Evolutionary conservation across 2,329 filamentous ascomycete genomes (phyloP), one percentile per base, ranked within the genome.

Genomic region (Xylaria arbuscula): DNA sequence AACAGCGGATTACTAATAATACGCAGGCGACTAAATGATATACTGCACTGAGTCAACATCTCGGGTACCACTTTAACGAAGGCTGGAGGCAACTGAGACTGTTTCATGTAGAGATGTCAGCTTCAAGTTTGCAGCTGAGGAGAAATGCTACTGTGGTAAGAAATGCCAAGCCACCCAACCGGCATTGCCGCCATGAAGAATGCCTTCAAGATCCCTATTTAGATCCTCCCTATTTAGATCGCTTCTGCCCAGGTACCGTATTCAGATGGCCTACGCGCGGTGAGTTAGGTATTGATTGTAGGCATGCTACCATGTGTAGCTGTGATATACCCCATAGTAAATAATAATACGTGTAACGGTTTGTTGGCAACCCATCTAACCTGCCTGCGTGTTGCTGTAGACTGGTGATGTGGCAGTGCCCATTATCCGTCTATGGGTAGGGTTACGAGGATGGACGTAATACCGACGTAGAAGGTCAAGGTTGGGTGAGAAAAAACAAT

Each of bases 71-170:
- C 22, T 17, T 24, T 7, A 38, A 22, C 54, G 45, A 42, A 51
- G 36, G 58, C 51, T 61, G 56, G 48, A 60, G 47, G 56, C 17
- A 55, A 67, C 45, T 59, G 56, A 67, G 53, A 54, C 38, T 53
- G 64, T 67, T 67, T 67, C 64, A 67, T 67, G 45, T 53, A 45
- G 38, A 62, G 8, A 60, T 54, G 62, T 65, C 62, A 65, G 62
- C 62, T 65, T 36, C 15, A 47, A 47, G n/a, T 47, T 53, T 51
- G 62, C 38, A 57, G 47, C 36, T 65, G 48, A 56, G 48, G 34
- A 60, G 32, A 10, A 53, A 65, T 60, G 55, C 62, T 17, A n/a
- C 40, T 45, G 40, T n/a, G 17, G n/a, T 45, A 54, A 38, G 22
- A 53, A 53, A 65, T 60, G 56, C 64, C 58, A 62, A 62, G 64